These are phyloP conservation scores for Aureobasidium melanogenum DNA, from an alignment of 2,329 filamentous ascomycete species.

Conservation along the genomic window DNA sequence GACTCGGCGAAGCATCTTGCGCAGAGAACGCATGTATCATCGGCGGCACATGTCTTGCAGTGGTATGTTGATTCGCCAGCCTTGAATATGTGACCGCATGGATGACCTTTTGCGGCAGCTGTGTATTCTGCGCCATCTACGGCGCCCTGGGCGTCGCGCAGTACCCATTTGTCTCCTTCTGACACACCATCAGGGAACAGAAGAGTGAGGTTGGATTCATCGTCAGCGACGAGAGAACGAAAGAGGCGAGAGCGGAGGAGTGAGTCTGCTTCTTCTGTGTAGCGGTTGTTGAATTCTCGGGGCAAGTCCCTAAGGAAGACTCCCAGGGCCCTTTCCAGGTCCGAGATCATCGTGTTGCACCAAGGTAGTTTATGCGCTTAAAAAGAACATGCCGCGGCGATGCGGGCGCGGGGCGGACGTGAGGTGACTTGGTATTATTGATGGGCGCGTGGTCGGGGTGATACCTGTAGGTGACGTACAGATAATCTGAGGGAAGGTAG, in stretches of 20 bases:
- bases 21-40: slow-evolving; percentile 93
- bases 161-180: slow-evolving; percentile 48
- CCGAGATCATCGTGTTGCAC: slow-evolving; percentile 26
- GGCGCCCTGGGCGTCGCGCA: slow-evolving; percentile 83
- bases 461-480: not conserved
- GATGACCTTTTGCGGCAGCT: slow-evolving; percentile 79
- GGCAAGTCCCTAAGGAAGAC: slow-evolving; percentile 74
- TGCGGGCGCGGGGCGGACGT: not conserved
- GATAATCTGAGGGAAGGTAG: not conserved
- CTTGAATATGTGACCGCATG: slow-evolving; percentile 96
- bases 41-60: slow-evolving; percentile 87
- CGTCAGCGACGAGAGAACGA: slow-evolving; percentile 71
- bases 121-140: slow-evolving; percentile 92
- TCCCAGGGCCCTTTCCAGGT: slow-evolving; percentile 60
- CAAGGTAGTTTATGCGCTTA: not conserved
- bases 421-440: not conserved
- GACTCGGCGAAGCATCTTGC: slow-evolving; percentile 91
- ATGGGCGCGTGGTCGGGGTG: not conserved
- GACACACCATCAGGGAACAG: slow-evolving; percentile 67
- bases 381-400: slow-evolving; percentile 7
- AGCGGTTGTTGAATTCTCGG: slow-evolving; percentile 63
- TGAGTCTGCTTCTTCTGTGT: slow-evolving; percentile 59
- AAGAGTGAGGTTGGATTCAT: slow-evolving; percentile 62
- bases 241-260: slow-evolving; percentile 75
- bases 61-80: slow-evolving; percentile 86